Evolutionary conservation across 2,329 filamentous ascomycete genomes (phyloP), one percentile per base, ranked within the genome.

Genomic region (Alternaria arborescens): DNA sequence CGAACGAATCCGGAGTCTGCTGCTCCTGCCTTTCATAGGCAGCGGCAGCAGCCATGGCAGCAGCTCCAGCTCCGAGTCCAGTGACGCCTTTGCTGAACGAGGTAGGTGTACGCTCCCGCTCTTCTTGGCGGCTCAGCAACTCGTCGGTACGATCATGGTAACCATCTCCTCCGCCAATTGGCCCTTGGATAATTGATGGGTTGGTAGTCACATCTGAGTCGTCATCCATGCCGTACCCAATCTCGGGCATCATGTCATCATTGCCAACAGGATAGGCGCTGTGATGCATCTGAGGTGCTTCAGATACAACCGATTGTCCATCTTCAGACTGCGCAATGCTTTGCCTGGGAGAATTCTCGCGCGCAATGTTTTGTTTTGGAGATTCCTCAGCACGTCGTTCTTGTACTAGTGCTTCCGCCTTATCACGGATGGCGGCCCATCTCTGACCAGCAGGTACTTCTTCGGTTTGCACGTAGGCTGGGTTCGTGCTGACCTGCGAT

Each of bases 181-280:
- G 89, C 18, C 91, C 92, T 66, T 93, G 87, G 41, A 96, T 88
- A 51, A 94, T 85, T 0, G 94, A 97, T 3, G 93, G 93, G 73
- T 96, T 96, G 18, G 93, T 97, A 46, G 88, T 89, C 16, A 92
- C 85, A 62, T 96, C 93, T 22, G 83, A 85, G 52, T 83, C 81
- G 41, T 82, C 79, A 58, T 87, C 85, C 20, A 84, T 76, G 46
- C 82, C 84, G 65, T 92, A 90, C 4, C 90, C 92, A 71, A 91
- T 88, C 72, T 94, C 93, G 0, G 91, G 92, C 82, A 94, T 87
- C 5, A 91, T 90, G 68, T 94, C 84, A 58, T 89, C 80, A 36
- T 86, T 38, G 11, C 63, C 80, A 65, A 89, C 85, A 4, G 92
- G 92, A 61, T 94, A 76, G 47, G 89, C 90, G 74, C 85, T 93